Evolutionary conservation across 305 asterid species (phyloP), one percentile per base, ranked within the genome.

Genomic region (Euphrasia arctica): DNA sequence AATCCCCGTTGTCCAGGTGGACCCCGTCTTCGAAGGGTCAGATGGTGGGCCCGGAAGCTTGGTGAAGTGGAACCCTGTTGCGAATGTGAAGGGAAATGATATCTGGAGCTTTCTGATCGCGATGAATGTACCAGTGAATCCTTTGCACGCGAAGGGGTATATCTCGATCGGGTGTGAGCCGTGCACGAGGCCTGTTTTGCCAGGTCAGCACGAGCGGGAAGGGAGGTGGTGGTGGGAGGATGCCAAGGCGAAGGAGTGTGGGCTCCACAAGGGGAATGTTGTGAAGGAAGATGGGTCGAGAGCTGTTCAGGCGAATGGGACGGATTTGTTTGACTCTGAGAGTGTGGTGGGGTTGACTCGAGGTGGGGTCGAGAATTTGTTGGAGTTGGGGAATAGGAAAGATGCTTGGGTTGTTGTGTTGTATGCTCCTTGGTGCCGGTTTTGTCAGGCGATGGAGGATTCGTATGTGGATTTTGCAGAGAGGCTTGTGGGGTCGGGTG

Each of bases 141-240:
- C 95, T 0, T 71, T 94, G 77, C 99, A 94, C 14, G 73, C 89
- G 0, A 79, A 85, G 73, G 99, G 99, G 0, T 94, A 90, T 58
- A 63, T 90, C 32, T 90, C 97, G 2, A 90, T 94, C 14, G 99
- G 97, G 47, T 94, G 99, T 22, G 97, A 94, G 34, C 99, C 99
- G 0, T 94, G 99, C 87, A 94, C 99, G 2, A 77, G 96, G 68
- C 72, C 99, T 0, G 95, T 94, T 5, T 77, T 94, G 8, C 99
- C 99, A 0, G 95, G 99, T 18, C 99, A 94, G 63, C 99, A 94
- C 22, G 99, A 94, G 85, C 75, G 99, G 5, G 99, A 93, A 74
- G 97, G 99, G 60, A 79, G 99, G 77, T 93, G 99, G 97, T 93
- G 99, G 97, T 93, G 99, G 99, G 97, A 93, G 65, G 99, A 90